Evolutionary conservation across 768 basidiomycete species (phyloP).

Genomic region (Pisolithus orientalis): DNA sequence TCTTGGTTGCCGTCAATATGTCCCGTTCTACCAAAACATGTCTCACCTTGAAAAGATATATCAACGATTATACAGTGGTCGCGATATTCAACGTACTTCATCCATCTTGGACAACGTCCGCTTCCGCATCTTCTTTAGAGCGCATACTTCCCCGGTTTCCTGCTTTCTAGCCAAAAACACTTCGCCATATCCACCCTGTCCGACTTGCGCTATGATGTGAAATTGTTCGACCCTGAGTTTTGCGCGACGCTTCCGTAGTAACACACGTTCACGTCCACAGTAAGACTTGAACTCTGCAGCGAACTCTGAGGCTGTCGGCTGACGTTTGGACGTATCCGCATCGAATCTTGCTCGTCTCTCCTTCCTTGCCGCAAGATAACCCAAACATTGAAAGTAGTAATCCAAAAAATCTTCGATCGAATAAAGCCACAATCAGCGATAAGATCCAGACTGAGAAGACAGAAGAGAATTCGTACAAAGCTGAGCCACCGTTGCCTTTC

Average conservation of each 20-base stretch:
- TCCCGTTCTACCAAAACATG: slow-evolving; percentile 97
- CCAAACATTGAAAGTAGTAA: slow-evolving; percentile 95
- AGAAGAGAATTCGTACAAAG: slow-evolving; percentile 59
- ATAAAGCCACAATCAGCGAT: slow-evolving; percentile 4
- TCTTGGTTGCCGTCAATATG: slow-evolving; percentile 94
- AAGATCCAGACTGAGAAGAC: slow-evolving; percentile 5
- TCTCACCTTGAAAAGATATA: slow-evolving; percentile 54
- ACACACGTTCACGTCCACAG: slow-evolving; percentile 86
- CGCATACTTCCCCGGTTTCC: slow-evolving; percentile 94
- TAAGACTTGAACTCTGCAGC: slow-evolving; percentile 87
- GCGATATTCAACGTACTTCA: slow-evolving; percentile 51
- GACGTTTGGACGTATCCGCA: slow-evolving; percentile 67
- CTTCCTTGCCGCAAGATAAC: slow-evolving; percentile 82
- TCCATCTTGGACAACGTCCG: slow-evolving; percentile 96
- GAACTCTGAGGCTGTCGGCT: slow-evolving; percentile 48
- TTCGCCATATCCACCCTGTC: slow-evolving; percentile 98
- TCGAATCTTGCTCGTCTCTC: slow-evolving; percentile 81
- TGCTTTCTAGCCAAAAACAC: slow-evolving; percentile 94
- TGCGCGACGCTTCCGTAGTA: slow-evolving; percentile 86
- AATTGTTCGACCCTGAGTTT: slow-evolving; percentile 94
- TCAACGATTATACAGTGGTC: background rate
- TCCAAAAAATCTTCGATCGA: slow-evolving; percentile 77
- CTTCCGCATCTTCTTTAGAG: slow-evolving; percentile 96
- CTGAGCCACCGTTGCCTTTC: slow-evolving; percentile 96
- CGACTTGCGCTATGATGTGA: slow-evolving; percentile 97